Conservation (phyloP, 129 eudicot species). For the Tanacetum coccineum region DNA sequence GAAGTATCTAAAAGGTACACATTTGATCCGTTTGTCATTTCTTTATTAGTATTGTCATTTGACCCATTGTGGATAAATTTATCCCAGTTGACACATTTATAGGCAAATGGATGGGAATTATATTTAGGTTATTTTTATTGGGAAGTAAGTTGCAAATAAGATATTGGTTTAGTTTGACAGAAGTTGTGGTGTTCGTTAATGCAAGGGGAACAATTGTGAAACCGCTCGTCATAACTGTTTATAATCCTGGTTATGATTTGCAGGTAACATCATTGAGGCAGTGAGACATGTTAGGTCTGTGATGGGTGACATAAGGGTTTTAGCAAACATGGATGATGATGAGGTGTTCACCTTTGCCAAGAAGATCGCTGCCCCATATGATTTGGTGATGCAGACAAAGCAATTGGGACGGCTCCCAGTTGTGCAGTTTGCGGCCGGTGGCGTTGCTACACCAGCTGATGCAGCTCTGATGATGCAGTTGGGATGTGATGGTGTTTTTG, state of each 20-base stretch:
- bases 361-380: constrained; percentile 42
- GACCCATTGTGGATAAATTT: too few relatives aligned
- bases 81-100: too few relatives aligned
- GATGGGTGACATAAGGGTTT: constrained; percentile 43
- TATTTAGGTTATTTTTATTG: neutral
- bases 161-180: neutral
- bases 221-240: neutral
- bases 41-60: too few relatives aligned
- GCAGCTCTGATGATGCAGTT: constrained; percentile 56
- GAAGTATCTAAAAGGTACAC: too few relatives aligned
- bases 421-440: constrained; percentile 51
- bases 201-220: neutral
- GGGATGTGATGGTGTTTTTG: constrained; percentile 52
- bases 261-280: constrained; percentile 50
- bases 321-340: constrained; percentile 51
- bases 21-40: too few relatives aligned
- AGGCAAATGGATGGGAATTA: too few relatives aligned
- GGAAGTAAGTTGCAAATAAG: neutral
- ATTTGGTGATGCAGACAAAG: constrained; percentile 52
- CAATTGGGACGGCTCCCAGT: constrained; percentile 50
- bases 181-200: neutral
- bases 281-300: constrained; percentile 47
- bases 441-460: constrained; percentile 52
- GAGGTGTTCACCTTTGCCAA: constrained; percentile 50
- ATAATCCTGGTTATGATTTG: neutral